Evolutionary conservation across 1,284 basidiomycete genomes (phyloP), one percentile per base, ranked within the genome.

Genomic region (Fomitopsis schrenkii): DNA sequence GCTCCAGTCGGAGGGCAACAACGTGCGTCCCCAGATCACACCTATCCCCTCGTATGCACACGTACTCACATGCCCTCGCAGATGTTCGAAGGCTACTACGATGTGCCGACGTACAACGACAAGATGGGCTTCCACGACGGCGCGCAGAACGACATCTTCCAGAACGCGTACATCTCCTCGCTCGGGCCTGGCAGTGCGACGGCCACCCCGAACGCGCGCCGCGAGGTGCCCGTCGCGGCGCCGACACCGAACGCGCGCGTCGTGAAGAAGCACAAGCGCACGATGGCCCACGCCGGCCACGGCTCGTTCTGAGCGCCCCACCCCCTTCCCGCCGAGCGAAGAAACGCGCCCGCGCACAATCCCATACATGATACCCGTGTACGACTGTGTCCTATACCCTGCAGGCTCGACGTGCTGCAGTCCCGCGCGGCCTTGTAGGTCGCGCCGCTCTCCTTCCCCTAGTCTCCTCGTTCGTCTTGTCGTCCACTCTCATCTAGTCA

Each of bases 61-160:
- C 22, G 50, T 59, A 35, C 44, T 62, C 9, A 44, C 26, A 52
- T 4, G 15, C 1, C 26, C 28, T 3, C 48, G 22, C 62, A 84
- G 81, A 82, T 85, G 77, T 83, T 83, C 64, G 83, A 86, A 70
- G 84, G 77, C 38, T 71, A 74, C 0, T 81, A 78, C 67, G 73
- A 78, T 8, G 84, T 84, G 3, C 86, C 84, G 0, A 77, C 80
- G 61, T 90, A 88, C 71, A 81, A 75, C 62, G 77, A 80, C 66
- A 72, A 82, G 8, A 87, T 85, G 75, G 80, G 81, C 67, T 88
- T 86, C 74, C 67, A 68, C 19, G 79, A 86, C 64, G 84, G 86
- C 28, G 77, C 84, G 3, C 86, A 89, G 70, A 76, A 85, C 68
- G 86, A 88, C 70, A 86, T 88, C 64, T 87, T 86, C 71, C 71